Conservation (phyloP, 768 basidiomycete genomes). For the Agaricus blazei region DNA sequence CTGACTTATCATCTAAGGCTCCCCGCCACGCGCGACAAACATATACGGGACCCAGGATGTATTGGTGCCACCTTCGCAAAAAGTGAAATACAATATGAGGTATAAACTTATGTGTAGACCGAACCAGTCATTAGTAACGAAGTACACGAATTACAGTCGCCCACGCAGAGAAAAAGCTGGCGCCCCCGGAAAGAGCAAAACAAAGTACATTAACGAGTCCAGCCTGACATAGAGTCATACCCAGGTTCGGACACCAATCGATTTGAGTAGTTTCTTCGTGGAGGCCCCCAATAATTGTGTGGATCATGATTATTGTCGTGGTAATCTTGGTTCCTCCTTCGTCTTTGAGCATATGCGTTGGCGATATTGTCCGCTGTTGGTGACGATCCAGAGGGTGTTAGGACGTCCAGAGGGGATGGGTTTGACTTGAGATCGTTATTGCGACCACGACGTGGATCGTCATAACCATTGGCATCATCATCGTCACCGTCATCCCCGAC, state of each 20-base stretch:
- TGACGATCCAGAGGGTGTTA: background rate
- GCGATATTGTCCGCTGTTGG: background rate
- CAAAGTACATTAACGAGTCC: background rate
- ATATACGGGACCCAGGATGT: too few species aligned
- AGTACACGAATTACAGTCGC: constrained; percentile 2
- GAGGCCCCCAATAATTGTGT: background rate
- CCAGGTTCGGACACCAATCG: background rate
- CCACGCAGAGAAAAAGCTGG: background rate
- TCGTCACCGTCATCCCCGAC: constrained; percentile 20
- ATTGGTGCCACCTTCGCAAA: too few species aligned
- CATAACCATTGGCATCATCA: constrained; percentile 12
- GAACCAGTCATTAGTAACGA: constrained; percentile 2
- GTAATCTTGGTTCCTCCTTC: background rate
- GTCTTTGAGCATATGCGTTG: background rate
- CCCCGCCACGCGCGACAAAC: too few species aligned
- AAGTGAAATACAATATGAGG: too few species aligned
- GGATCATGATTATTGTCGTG: background rate
- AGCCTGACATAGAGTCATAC: background rate
- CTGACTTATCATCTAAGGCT: too few species aligned
- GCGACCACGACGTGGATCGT: background rate
- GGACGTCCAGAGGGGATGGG: background rate
- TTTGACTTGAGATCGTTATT: background rate
- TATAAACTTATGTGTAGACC: too few species aligned
- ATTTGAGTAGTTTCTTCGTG: background rate
- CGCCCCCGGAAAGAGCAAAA: background rate